Evolutionary conservation across 2,329 filamentous ascomycete species (phyloP).

Genomic region (Talaromyces sp.): DNA sequence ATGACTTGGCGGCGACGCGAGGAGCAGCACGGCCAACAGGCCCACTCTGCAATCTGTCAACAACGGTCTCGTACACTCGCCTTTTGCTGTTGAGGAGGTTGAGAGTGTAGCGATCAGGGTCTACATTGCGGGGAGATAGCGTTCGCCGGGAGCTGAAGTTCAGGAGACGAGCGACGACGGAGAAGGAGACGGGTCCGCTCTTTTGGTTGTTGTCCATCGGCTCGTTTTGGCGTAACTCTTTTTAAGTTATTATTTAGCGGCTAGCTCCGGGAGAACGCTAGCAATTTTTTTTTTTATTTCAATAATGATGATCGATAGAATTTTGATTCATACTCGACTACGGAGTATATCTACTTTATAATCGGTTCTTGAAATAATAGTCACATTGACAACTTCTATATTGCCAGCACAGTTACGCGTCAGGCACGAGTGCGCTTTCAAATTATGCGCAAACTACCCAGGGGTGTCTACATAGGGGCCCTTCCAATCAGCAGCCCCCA

Average conservation of each 20-base stretch:
- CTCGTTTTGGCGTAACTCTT: background rate
- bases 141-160: constrained; percentile 6
- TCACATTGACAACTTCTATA: background rate
- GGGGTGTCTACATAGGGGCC: too few species aligned
- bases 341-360: background rate
- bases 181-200: background rate
- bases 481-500: constrained; percentile 10
- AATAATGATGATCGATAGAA: background rate
- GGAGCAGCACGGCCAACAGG: constrained; percentile 8
- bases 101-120: constrained; percentile 15
- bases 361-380: background rate
- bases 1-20: constrained; percentile 18
- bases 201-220: constrained; percentile 1
- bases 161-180: constrained; percentile 8
- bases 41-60: constrained; percentile 18
- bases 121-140: constrained; percentile 16
- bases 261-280: background rate
- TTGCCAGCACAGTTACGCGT: background rate
- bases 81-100: constrained; percentile 4
- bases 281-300: background rate
- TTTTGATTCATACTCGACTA: background rate
- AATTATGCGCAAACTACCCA: background rate
- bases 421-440: constrained; percentile 2
- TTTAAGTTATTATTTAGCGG: background rate
- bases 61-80: constrained; percentile 21